Evolutionary conservation across 139 green algal species (phyloP).

Genomic region (Tetradesmus obliquus): DNA sequence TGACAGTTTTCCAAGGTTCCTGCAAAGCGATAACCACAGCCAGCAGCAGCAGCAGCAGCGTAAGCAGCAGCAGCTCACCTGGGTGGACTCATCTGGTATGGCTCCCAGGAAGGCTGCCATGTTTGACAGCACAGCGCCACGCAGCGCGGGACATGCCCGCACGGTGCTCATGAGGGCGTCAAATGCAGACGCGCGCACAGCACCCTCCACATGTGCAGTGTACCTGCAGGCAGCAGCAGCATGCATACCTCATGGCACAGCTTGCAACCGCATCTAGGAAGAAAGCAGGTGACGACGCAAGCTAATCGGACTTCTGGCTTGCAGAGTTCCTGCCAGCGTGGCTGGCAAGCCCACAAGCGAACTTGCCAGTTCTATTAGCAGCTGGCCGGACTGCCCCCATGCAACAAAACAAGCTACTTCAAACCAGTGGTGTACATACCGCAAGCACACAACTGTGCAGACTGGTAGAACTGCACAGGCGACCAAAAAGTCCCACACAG

Average conservation of each 20-base stretch:
- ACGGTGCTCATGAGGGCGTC: slow-evolving; percentile 72
- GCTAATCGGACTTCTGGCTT: background rate
- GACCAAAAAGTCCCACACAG: background rate
- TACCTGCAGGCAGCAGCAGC: slow-evolving; percentile 47
- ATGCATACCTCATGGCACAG: background rate
- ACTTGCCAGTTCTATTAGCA: too few species aligned
- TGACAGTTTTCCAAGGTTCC: too few species aligned
- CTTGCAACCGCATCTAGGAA: too few species aligned
- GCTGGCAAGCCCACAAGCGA: too few species aligned
- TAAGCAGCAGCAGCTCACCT: slow-evolving; percentile 53
- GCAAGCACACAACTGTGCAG: background rate
- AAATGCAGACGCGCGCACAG: slow-evolving; percentile 45
- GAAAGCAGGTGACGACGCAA: background rate
- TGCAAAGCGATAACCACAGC: too few species aligned
- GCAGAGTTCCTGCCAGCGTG: too few species aligned
- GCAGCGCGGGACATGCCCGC: slow-evolving; percentile 65
- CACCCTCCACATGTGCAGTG: slow-evolving; percentile 50
- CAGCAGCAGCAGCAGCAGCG: background rate
- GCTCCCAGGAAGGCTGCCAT: slow-evolving; percentile 62
- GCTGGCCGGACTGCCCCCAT: too few species aligned
- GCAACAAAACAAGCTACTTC: too few species aligned
- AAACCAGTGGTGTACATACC: too few species aligned
- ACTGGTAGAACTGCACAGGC: background rate
- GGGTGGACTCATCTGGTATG: slow-evolving; percentile 77
- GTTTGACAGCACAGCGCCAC: slow-evolving; percentile 69